These are phyloP conservation scores for Talaromyces sp. DNA, from an alignment of 2,329 filamentous ascomycete genomes.

Conservation along the genomic window DNA sequence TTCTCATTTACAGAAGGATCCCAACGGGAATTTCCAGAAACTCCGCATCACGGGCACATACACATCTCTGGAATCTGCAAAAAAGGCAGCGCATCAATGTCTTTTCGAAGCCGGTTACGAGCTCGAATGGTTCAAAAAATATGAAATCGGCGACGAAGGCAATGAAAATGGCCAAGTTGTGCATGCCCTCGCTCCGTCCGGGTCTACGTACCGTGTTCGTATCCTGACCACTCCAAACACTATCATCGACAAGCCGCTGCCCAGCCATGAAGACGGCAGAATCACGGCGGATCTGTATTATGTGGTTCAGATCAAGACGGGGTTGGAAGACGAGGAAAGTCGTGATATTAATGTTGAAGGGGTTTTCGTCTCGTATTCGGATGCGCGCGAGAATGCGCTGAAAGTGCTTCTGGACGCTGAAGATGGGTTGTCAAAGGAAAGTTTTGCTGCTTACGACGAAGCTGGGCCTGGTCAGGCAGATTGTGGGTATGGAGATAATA, in stretches of 20 bases:
- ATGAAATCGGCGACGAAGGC: conserved; percentile 18
- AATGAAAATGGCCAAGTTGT: conserved; percentile 23
- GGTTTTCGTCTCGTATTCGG: conserved; percentile 21
- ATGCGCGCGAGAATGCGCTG: conserved; percentile 22
- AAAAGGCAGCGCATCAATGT: conserved; percentile 23
- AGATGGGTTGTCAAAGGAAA: conserved; percentile 21
- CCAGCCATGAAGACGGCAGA: conserved; percentile 20
- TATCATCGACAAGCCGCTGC: conserved; percentile 13
- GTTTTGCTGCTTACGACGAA: conserved; percentile 24
- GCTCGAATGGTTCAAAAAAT: conserved; percentile 24
- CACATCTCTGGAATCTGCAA: conserved; percentile 21
- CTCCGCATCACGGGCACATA: conserved; percentile 25
- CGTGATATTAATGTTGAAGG: conserved; percentile 23
- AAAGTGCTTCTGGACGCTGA: conserved; percentile 19
- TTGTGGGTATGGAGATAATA: conserved; percentile 29
- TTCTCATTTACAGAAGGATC: conserved; percentile 22
- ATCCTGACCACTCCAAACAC: conserved; percentile 22
- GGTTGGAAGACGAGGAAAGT: conserved; percentile 20
- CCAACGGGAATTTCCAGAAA: conserved; percentile 23
- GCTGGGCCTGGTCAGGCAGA: conserved; percentile 22
- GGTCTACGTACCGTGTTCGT: conserved; percentile 24
- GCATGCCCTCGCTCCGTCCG: conserved; percentile 22
- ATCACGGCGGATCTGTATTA: conserved; percentile 23
- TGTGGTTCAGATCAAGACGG: conserved; percentile 23
- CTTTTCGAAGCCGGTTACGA: conserved; percentile 29